Evolutionary conservation across 225 moss, liverwort and hornwort genomes (phyloP).

Genomic region (Asterella californica): DNA sequence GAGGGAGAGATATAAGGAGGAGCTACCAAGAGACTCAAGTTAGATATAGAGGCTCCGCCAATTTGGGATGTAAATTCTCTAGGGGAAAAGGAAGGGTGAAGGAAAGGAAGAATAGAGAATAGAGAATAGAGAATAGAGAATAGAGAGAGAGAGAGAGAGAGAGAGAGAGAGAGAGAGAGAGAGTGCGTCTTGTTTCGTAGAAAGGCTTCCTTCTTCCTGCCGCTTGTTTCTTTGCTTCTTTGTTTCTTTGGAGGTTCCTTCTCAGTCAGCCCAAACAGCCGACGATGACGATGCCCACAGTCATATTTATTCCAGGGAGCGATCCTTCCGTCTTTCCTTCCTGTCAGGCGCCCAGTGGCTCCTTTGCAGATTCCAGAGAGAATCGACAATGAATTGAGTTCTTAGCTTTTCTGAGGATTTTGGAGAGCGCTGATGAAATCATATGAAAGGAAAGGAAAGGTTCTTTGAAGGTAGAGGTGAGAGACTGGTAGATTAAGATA

Average conservation of each 20-base stretch:
- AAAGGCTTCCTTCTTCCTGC: not conserved
- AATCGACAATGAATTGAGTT: not conserved
- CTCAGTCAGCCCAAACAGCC: not conserved
- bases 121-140: too few species aligned
- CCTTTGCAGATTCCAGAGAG: not conserved
- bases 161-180: not conserved
- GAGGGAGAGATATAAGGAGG: not conserved
- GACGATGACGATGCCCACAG: not conserved
- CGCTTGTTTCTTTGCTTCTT: not conserved
- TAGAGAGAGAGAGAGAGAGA: too few species aligned
- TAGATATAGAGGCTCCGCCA: not conserved
- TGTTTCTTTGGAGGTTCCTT: not conserved
- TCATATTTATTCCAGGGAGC: not conserved
- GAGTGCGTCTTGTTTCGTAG: not conserved
- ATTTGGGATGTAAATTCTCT: too few species aligned
- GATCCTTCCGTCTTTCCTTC: not conserved
- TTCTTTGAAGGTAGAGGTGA: not conserved
- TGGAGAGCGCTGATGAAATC: not conserved
- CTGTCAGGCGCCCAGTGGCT: not conserved
- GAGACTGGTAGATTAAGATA: not conserved
- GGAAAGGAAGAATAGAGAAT: not conserved
- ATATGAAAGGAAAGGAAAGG: not conserved
- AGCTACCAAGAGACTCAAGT: constrained; percentile 2
- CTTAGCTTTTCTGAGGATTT: not conserved
- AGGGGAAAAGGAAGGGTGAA: too few species aligned